These are phyloP conservation scores for Sordariomycetes sp. DNA, from an alignment of 2,329 filamentous ascomycete genomes.

Conservation along the genomic window DNA sequence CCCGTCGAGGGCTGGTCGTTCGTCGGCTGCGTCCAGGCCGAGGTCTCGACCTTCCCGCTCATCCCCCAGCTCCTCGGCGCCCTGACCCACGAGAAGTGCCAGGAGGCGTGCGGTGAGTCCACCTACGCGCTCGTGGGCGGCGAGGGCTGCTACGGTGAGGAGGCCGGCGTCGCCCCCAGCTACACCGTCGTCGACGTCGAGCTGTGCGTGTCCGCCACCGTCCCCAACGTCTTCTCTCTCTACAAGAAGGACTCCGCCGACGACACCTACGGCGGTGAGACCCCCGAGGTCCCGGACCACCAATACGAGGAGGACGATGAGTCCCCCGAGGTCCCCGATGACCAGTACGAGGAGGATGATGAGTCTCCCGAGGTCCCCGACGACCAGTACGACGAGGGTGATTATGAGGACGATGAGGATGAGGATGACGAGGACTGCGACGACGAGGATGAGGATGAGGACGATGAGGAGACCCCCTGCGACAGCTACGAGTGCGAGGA, in stretches of 20 bases:
- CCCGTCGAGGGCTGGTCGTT: slow-evolving; percentile 12
- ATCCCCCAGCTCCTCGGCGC: slow-evolving; percentile 6
- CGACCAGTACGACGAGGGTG: neutral
- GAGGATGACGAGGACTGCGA: neutral
- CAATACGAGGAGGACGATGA: neutral
- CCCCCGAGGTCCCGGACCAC: neutral
- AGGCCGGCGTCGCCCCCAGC: neutral
- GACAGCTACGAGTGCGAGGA: neutral
- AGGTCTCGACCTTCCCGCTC: slow-evolving; percentile 10
- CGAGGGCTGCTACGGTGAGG: slow-evolving; percentile 12
- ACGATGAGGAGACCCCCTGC: neutral
- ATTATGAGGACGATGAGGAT: neutral
- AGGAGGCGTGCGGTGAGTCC: slow-evolving; percentile 10
- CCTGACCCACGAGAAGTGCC: slow-evolving; percentile 12
- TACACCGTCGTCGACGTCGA: slow-evolving; percentile 11
- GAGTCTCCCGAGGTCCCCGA: neutral
- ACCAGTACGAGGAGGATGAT: neutral
- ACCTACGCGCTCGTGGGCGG: slow-evolving; percentile 13
- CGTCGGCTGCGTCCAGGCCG: slow-evolving; percentile 16
- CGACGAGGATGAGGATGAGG: neutral
- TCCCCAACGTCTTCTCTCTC: slow-evolving; percentile 6
- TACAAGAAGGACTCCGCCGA: slow-evolving; percentile 10
- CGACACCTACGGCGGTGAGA: neutral
- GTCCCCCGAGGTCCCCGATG: neutral
- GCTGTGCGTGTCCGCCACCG: slow-evolving; percentile 10